Percentiles rank a stretch among this genome's conserved stretches.
phyloP scores from a whole-genome alignment of 768 basidiomycete species.

The Strobilomyces echinocephalus region DNA sequence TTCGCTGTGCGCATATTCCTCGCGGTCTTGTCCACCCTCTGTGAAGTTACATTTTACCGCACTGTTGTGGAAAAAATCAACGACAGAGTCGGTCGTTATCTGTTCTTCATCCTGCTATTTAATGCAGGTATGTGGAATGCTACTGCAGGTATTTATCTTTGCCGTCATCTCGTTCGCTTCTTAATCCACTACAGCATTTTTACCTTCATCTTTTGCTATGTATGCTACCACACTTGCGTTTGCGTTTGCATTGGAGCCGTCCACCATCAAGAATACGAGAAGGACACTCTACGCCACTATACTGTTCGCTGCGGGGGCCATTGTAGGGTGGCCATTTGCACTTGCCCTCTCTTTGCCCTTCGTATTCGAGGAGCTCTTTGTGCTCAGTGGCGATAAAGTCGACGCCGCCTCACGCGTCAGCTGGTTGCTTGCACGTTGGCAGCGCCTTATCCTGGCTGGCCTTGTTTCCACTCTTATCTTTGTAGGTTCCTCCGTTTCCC shows the following conservation, averaged over 20 bases:
- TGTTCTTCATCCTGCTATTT: constrained; percentile 78
- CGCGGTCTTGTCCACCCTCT: constrained; percentile 64
- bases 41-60: constrained; percentile 81
- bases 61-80: constrained; percentile 78
- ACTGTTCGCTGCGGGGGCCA: constrained; percentile 72
- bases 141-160: constrained; percentile 53
- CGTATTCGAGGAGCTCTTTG: constrained; percentile 82
- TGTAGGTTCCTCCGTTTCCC: constrained; percentile 37
- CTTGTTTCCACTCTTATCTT: constrained; percentile 55
- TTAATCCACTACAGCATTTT: constrained; percentile 57
- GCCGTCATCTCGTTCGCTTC: constrained; percentile 2
- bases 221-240: constrained; percentile 78
- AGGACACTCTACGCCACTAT: constrained; percentile 64
- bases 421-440: constrained; percentile 65
- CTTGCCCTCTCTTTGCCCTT: constrained; percentile 84
- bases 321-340: constrained; percentile 98
- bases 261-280: constrained; percentile 46
- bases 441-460: constrained; percentile 50
- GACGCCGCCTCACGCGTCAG: constrained; percentile 36
- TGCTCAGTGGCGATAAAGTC: constrained; percentile 66
- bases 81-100: constrained; percentile 88
- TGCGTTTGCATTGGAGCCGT: constrained; percentile 59
- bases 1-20: constrained; percentile 83
- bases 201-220: constrained; percentile 96
- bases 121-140: constrained; percentile 97